Evolutionary conservation across 352 stramenopile genomes (phyloP), one percentile per base, ranked within the genome.

Genomic region (Globisporangium nagaii): DNA sequence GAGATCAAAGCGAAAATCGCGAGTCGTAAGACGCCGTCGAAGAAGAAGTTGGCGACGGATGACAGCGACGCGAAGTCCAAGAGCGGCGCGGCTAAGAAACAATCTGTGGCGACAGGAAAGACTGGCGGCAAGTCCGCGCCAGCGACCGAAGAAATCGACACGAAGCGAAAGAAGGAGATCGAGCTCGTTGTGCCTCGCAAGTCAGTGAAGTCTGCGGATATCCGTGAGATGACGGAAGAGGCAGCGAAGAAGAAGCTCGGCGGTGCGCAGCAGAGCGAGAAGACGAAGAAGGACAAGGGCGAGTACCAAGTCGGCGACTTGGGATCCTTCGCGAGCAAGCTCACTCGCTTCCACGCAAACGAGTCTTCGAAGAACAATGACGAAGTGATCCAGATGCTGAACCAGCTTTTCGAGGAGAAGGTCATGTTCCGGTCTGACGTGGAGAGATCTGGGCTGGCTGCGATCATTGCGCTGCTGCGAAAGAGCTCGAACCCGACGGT

Each of bases 331-430:
- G 75, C 73, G 7, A 84, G 53, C 27, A 86, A 86, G 47, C 79
- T 93, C 60, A 65, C 71, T 24, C 74, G 72, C 5, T 61, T 88
- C 7, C 62, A 82, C 12, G 63, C 65, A 19, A 83, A 85, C 42
- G 84, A 91, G 31, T 90, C 84, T 25, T 73, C 78, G 8, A 84
- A 86, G 58, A 88, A 85, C 59, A 88, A 87, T 28, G 77, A 88
- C 31, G 76, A 84, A 57, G 37, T 89, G 41, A 79, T 92, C 30
- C 44, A 64, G n/a, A 85, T 93, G 67, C 82, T 93, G 52, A 68
- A 66, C 20, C 43, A 79, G 45, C 63, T 93, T 9, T 88, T 93
- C 48, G 71, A 84, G 17, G 82, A 89, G 45, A 85, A 81, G 40
- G 53, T 70, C 28, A 76, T 93, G 52, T 85, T 79, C 49, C 73